Conservation (phyloP, 306 rosid genomes). For the Malus domestica region ASM211411v1 NC_041797.1:16181001-16181500, state of each 20-base stretch:
- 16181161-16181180: slow-evolving; percentile 21
- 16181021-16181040: background rate
- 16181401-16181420: slow-evolving; percentile 27
- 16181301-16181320: slow-evolving; percentile 27
- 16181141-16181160: slow-evolving; percentile 14
- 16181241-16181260: slow-evolving; percentile 7
- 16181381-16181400: slow-evolving; percentile 36
- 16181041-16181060: background rate
- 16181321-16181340: slow-evolving; percentile 14
- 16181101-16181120: background rate
- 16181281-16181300: slow-evolving; percentile 26
- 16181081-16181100: background rate
- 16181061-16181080: background rate
- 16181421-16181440: slow-evolving; percentile 40
- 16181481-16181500: slow-evolving; percentile 59
- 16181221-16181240: slow-evolving; percentile 20
- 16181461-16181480: slow-evolving; percentile 37
- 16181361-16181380: slow-evolving; percentile 28
- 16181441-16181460: slow-evolving; percentile 31
- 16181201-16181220: slow-evolving; percentile 8
- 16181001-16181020: background rate
- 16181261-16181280: slow-evolving; percentile 15
- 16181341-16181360: slow-evolving; percentile 13
- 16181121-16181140: slow-evolving; percentile 10
- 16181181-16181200: slow-evolving; percentile 13